Percentiles rank a stretch among this genome's conserved stretches.
phyloP scores from a whole-genome alignment of 2,329 filamentous ascomycete species.

The Penicillium vulpinum region DNA sequence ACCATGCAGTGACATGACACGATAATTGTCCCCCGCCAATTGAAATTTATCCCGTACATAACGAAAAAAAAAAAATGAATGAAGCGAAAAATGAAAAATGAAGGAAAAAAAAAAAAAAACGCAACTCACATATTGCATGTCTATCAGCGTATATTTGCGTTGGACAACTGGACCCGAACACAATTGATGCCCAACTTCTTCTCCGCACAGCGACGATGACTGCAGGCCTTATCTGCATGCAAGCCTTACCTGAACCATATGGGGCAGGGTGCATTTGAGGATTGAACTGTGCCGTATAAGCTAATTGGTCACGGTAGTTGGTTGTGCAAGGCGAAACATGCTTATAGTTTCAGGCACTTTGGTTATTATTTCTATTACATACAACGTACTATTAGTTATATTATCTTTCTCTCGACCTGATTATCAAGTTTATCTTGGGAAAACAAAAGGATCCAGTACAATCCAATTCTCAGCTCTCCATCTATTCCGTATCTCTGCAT shows the following conservation, averaged over 20 bases:
- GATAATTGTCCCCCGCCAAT: neutral
- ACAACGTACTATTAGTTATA: neutral
- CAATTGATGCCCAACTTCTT: conserved; percentile 12
- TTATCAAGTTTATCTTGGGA: neutral
- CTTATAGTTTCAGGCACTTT: neutral
- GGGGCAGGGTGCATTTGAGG: conserved; percentile 1
- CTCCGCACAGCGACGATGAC: neutral
- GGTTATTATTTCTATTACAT: neutral
- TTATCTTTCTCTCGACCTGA: neutral
- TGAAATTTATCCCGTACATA: neutral
- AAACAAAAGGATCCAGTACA: neutral
- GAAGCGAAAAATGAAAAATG: too few species aligned
- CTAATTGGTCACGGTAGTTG: neutral
- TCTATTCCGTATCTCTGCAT: neutral
- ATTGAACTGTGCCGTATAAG: neutral
- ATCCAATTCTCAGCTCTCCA: neutral
- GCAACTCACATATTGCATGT: neutral
- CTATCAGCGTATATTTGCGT: neutral
- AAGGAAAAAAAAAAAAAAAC: neutral
- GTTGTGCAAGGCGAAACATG: neutral
- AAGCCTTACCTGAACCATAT: conserved; percentile 7
- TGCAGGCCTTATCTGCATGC: conserved; percentile 6
- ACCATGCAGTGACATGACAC: neutral
- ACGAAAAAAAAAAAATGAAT: neutral
- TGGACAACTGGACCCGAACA: conserved; percentile 1